Evolutionary conservation across 2,329 filamentous ascomycete species (phyloP).

Genomic region (Clathrospora elynae): DNA sequence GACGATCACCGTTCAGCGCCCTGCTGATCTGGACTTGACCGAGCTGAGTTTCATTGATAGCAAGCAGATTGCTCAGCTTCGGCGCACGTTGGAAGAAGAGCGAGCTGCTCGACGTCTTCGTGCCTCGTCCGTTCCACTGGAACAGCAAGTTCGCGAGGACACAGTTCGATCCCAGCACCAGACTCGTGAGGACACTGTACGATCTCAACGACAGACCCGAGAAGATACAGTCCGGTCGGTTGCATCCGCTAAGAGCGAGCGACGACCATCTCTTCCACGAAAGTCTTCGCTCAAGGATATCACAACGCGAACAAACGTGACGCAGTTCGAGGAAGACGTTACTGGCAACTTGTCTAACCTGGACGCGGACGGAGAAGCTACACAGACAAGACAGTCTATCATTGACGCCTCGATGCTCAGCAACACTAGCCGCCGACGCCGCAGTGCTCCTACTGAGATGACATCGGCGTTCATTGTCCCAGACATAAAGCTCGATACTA

Average conservation of each 20-base stretch:
- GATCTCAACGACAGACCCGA: slow-evolving; percentile 43
- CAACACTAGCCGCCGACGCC: slow-evolving; percentile 57
- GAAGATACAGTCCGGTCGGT: slow-evolving; percentile 50
- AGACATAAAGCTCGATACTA: slow-evolving; percentile 61
- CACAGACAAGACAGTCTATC: slow-evolving; percentile 37
- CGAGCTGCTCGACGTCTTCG: slow-evolving; percentile 50
- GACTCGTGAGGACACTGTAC: slow-evolving; percentile 48
- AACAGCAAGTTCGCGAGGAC: slow-evolving; percentile 47
- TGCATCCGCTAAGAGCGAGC: slow-evolving; percentile 46
- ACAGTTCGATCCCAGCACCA: slow-evolving; percentile 46
- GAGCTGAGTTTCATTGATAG: slow-evolving; percentile 61
- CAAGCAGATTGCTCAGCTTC: slow-evolving; percentile 59
- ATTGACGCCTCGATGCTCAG: slow-evolving; percentile 53
- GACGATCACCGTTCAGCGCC: slow-evolving; percentile 32
- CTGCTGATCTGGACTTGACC: slow-evolving; percentile 51
- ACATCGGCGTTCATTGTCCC: slow-evolving; percentile 69
- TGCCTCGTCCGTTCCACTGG: slow-evolving; percentile 22
- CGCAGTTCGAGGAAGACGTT: slow-evolving; percentile 42
- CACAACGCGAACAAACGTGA: slow-evolving; percentile 44
- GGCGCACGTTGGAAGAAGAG: slow-evolving; percentile 62
- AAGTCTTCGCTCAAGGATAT: slow-evolving; percentile 62
- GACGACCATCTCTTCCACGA: slow-evolving; percentile 52
- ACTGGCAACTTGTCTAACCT: slow-evolving; percentile 43
- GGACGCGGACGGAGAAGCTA: slow-evolving; percentile 33
- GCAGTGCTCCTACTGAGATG: slow-evolving; percentile 58